Conservation (phyloP, 805 yeast genomes). For the Metschnikowia kofuensis region DNA sequence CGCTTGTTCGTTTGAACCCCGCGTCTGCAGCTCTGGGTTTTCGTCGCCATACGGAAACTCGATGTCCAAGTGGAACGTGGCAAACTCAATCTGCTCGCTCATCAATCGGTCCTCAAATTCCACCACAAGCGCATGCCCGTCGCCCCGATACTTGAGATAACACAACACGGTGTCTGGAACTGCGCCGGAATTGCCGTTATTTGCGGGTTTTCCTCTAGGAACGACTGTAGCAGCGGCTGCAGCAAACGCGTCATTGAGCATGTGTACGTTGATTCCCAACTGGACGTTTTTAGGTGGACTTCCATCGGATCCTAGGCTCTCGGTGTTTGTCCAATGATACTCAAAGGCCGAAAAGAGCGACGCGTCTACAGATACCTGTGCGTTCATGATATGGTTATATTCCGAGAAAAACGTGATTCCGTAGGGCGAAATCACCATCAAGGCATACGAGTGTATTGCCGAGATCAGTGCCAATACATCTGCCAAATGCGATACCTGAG, state of each 20-base stretch:
- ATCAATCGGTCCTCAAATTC: constrained; percentile 42
- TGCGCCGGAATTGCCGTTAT: not conserved
- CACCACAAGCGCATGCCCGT: constrained; percentile 37
- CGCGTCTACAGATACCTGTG: constrained; percentile 34
- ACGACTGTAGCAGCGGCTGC: constrained; percentile 26
- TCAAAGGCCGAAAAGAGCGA: constrained; percentile 33
- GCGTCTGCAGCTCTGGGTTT: constrained; percentile 14
- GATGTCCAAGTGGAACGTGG: constrained; percentile 34
- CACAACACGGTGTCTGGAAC: constrained; percentile 22
- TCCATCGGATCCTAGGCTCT: not conserved
- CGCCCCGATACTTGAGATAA: constrained; percentile 36
- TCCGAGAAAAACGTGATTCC: constrained; percentile 37
- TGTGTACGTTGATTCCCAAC: constrained; percentile 36
- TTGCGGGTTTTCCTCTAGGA: constrained; percentile 4
- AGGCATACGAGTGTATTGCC: constrained; percentile 32
- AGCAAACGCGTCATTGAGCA: constrained; percentile 35
- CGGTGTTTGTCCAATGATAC: constrained; percentile 14
- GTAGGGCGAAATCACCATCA: constrained; percentile 29
- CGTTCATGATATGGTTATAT: constrained; percentile 35
- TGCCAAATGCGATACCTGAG: constrained; percentile 36
- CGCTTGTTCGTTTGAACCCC: not conserved
- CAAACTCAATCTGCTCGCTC: constrained; percentile 41
- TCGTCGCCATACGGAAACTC: constrained; percentile 25
- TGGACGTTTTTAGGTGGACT: constrained; percentile 8
- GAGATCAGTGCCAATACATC: constrained; percentile 34